phyloP scores from a whole-genome alignment of 2,329 filamentous ascomycete genomes.

The Aspergillus costaricaensis region DNA sequence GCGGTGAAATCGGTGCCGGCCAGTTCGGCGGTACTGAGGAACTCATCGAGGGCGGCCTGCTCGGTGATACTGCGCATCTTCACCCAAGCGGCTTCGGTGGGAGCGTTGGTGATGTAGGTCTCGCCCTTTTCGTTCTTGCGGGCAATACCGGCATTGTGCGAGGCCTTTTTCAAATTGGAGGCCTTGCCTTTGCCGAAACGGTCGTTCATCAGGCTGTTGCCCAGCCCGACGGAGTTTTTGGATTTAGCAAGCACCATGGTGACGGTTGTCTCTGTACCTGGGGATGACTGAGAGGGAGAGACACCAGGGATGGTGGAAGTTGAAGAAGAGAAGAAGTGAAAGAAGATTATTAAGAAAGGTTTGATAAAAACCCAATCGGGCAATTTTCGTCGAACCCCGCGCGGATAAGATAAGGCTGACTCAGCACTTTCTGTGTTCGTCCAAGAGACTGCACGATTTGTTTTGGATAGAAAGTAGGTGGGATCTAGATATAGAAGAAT shows the following conservation, averaged over 20 bases:
- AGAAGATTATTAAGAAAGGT: constrained; percentile 19
- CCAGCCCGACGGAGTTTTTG: constrained; percentile 91
- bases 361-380: constrained; percentile 13
- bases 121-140: constrained; percentile 74
- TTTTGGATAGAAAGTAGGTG: too few species aligned
- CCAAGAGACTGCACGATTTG: too few species aligned
- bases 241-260: constrained; percentile 82
- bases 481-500: background rate
- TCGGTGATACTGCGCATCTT: constrained; percentile 99
- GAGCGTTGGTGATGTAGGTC: constrained; percentile 87
- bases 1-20: constrained; percentile 99
- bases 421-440: constrained; percentile 19
- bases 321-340: constrained; percentile 3
- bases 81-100: constrained; percentile 91
- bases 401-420: constrained; percentile 31
- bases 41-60: constrained; percentile 94
- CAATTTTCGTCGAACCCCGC: constrained; percentile 18
- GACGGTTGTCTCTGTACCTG: constrained; percentile 20
- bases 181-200: constrained; percentile 94
- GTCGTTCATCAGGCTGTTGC: constrained; percentile 98
- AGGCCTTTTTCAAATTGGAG: constrained; percentile 73
- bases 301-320: background rate
- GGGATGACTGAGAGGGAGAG: background rate
- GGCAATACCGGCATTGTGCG: constrained; percentile 66
- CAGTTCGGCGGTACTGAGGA: constrained; percentile 90